phyloP scores from a whole-genome alignment of 2,329 filamentous ascomycete genomes.

The Periconia sp. region DNA sequence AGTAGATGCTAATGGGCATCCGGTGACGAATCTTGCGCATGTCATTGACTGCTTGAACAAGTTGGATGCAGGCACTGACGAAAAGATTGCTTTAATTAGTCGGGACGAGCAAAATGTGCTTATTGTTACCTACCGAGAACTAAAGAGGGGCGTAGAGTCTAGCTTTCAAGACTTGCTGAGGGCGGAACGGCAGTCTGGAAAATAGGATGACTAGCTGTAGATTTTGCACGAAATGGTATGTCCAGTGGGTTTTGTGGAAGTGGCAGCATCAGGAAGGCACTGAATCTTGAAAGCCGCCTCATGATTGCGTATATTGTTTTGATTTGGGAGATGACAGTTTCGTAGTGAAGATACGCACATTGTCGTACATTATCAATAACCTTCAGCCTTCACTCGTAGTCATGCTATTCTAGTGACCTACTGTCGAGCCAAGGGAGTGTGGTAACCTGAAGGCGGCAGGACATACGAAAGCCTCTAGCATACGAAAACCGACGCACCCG shows the following conservation, averaged over 20 bases:
- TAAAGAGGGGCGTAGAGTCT: conserved; percentile 70
- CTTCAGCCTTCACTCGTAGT: neutral
- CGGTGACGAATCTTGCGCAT: conserved; percentile 85
- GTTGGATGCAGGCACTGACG: conserved; percentile 86
- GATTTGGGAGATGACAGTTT: neutral
- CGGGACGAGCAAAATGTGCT: conserved; percentile 90
- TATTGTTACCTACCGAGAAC: conserved; percentile 86
- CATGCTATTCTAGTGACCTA: too few species aligned
- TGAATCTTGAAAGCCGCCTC: neutral
- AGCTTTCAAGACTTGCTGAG: conserved; percentile 63
- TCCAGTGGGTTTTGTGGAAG: neutral
- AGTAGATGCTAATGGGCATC: conserved; percentile 82
- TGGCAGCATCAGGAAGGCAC: neutral
- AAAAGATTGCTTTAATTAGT: conserved; percentile 83
- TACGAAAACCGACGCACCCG: too few species aligned
- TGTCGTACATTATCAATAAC: conserved; percentile 5
- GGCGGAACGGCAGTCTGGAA: conserved; percentile 37
- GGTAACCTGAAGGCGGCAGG: too few species aligned
- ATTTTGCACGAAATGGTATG: neutral
- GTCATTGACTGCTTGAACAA: conserved; percentile 89
- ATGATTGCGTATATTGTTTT: neutral
- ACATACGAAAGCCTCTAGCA: too few species aligned
- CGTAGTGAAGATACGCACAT: neutral
- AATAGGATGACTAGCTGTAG: conserved; percentile 18
- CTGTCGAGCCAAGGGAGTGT: too few species aligned